Percentiles rank a stretch among this genome's conserved stretches.
phyloP scores from a whole-genome alignment of 2,329 filamentous ascomycete genomes.

The Capronia americana region DNA sequence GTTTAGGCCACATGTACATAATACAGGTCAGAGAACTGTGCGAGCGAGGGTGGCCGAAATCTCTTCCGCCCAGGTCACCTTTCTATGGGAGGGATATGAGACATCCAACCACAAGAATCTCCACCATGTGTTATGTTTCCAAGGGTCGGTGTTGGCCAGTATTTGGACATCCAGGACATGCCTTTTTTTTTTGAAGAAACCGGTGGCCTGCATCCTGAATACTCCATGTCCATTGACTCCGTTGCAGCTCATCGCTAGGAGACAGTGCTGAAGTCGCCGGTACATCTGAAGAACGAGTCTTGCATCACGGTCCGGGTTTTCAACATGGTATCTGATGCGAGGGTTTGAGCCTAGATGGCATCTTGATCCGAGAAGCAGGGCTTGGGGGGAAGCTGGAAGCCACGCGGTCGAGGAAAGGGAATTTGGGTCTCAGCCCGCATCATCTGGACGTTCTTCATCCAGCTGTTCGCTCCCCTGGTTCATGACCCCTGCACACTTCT shows the following conservation, averaged over 20 bases:
- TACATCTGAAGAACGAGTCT: neutral
- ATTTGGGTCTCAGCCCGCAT: constrained; percentile 12
- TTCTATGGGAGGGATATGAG: neutral
- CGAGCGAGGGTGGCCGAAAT: neutral
- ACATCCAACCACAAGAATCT: neutral
- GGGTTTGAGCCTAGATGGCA: neutral
- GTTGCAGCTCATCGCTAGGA: neutral
- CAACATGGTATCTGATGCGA: neutral
- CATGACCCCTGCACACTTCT: constrained; percentile 51
- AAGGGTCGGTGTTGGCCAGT: neutral
- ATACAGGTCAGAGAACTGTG: neutral
- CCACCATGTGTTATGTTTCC: neutral
- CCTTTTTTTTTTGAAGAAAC: neutral
- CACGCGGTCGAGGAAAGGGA: neutral
- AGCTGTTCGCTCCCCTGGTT: constrained; percentile 4
- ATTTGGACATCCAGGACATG: neutral
- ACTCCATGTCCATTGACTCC: neutral
- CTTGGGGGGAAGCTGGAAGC: neutral
- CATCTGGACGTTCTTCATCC: constrained; percentile 9
- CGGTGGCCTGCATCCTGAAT: neutral
- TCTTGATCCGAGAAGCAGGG: neutral
- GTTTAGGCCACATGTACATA: no score
- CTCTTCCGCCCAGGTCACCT: neutral
- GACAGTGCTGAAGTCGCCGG: neutral
- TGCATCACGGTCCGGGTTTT: neutral